Conservation (phyloP, 2,329 filamentous ascomycete species). For the Claviceps pusilla region DNA sequence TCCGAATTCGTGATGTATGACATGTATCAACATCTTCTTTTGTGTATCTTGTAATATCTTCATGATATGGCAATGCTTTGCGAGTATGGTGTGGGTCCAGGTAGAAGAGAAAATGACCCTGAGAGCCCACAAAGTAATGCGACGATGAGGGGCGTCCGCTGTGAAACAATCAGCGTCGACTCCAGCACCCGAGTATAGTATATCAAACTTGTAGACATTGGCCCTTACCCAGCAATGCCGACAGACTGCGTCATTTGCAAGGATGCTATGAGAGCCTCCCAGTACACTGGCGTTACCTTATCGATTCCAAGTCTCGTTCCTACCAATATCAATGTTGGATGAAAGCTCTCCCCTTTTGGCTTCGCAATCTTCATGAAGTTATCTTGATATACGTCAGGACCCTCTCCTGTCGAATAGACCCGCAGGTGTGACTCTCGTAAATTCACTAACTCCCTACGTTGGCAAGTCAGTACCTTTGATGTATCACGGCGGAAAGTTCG, state of each 20-base stretch:
- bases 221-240: conserved; percentile 74
- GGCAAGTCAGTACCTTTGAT: not conserved
- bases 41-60: conserved; percentile 43
- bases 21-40: conserved; percentile 65
- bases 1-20: conserved; percentile 71
- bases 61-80: conserved; percentile 50
- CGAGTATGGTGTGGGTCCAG: conserved; percentile 85
- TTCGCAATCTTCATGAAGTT: conserved; percentile 66
- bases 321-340: conserved; percentile 76
- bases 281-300: conserved; percentile 85
- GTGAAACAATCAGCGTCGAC: not conserved
- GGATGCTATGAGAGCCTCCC: conserved; percentile 75
- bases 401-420: conserved; percentile 81
- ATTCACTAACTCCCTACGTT: conserved; percentile 55
- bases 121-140: conserved; percentile 45
- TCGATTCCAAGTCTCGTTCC: conserved; percentile 85
- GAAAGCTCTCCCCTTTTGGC: conserved; percentile 49
- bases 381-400: conserved; percentile 86
- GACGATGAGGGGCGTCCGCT: conserved; percentile 87
- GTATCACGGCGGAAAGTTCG: not conserved
- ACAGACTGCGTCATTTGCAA: conserved; percentile 86
- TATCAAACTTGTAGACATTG: not conserved
- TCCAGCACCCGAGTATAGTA: not conserved
- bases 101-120: conserved; percentile 74
- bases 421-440: conserved; percentile 49